Evolutionary conservation across 257 asterid genomes (phyloP).

Genomic region (Gardenia jasminoides): DNA sequence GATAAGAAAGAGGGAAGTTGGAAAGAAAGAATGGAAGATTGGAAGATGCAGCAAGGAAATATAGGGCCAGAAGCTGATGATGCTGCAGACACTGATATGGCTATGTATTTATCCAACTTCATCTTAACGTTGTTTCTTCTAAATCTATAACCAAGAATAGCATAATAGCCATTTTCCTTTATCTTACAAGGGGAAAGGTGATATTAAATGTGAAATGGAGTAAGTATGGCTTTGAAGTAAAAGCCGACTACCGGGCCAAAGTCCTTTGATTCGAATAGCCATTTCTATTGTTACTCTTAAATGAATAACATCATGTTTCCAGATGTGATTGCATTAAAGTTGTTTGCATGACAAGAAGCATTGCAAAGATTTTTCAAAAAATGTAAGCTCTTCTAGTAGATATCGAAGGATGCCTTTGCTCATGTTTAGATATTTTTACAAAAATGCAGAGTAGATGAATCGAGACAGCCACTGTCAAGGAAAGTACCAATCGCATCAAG

Average conservation of each 20-base stretch:
- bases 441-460: conserved; percentile 81
- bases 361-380: background rate
- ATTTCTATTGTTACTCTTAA: background rate
- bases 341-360: background rate
- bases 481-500: conserved; percentile 95
- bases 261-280: background rate
- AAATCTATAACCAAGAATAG: background rate
- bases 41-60: conserved; percentile 91
- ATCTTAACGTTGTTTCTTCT: background rate
- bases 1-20: conserved; percentile 74
- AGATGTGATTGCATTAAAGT: too few relatives aligned
- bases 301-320: background rate
- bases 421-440: background rate
- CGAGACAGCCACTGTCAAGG: conserved; percentile 89
- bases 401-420: background rate
- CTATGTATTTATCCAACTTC: conserved; percentile 42
- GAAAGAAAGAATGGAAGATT: conserved; percentile 97
- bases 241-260: background rate
- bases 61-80: conserved; percentile 66
- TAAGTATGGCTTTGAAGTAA: background rate
- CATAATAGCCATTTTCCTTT: background rate
- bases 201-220: background rate
- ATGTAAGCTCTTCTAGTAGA: background rate
- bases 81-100: conserved; percentile 68
- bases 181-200: background rate